A percentile compares a stretch with the other conserved stretches of the same genome.
These are phyloP conservation scores for Panaeolus papilionaceus DNA, from an alignment of 768 basidiomycete genomes.

Conservation along the genomic window DNA sequence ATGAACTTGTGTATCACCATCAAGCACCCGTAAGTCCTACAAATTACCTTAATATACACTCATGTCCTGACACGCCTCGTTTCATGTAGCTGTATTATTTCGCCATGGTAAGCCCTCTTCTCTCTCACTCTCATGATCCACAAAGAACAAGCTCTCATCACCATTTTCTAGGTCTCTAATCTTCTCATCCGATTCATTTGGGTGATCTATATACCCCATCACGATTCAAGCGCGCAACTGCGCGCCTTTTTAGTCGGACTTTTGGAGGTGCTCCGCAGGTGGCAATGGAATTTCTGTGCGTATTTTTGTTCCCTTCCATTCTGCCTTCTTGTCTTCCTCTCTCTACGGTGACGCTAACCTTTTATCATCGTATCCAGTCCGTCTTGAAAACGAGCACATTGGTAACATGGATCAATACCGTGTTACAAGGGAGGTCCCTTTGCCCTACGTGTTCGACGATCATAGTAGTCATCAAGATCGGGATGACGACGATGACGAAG, in stretches of 20 bases:
- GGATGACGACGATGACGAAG: slow-evolving; percentile 52
- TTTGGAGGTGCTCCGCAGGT: slow-evolving; percentile 80
- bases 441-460: slow-evolving; percentile 76
- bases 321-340: neutral
- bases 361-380: slow-evolving; percentile 20
- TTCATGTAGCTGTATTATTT: slow-evolving; percentile 71
- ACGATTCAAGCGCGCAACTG: slow-evolving; percentile 53
- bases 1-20: slow-evolving; percentile 76
- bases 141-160: neutral
- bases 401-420: slow-evolving; percentile 95
- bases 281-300: slow-evolving; percentile 94
- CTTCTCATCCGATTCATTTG: slow-evolving; percentile 81
- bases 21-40: slow-evolving; percentile 56
- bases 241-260: slow-evolving; percentile 72
- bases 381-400: slow-evolving; percentile 81
- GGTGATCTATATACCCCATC: slow-evolving; percentile 74
- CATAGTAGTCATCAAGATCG: slow-evolving; percentile 35
- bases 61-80: neutral
- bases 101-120: slow-evolving; percentile 62
- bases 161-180: slow-evolving; percentile 64
- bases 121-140: neutral
- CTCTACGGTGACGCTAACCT: neutral
- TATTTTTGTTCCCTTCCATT: slow-evolving; percentile 12
- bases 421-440: slow-evolving; percentile 81
- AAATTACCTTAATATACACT: neutral